These are phyloP conservation scores for Ormosia semicastrata DNA, from an alignment of 306 rosid genomes.

Conservation along the genomic window DNA sequence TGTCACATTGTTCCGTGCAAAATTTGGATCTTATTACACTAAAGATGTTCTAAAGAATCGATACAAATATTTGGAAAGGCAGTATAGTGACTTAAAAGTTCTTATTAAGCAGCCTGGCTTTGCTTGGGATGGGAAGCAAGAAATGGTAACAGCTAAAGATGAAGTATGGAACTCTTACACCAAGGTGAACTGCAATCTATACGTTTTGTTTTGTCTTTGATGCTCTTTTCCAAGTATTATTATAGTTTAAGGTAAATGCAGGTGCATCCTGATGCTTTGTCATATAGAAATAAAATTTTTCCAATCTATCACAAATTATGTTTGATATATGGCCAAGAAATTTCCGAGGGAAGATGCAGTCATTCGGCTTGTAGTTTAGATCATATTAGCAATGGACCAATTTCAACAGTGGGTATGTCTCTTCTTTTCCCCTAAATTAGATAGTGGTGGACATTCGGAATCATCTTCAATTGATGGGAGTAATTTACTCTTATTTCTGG, in stretches of 20 bases:
- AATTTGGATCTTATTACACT: slow-evolving; percentile 17
- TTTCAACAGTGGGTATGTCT: slow-evolving; percentile 30
- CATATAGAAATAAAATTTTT: neutral
- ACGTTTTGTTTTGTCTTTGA: neutral
- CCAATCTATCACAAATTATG: slow-evolving; percentile 17
- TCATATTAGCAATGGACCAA: slow-evolving; percentile 28
- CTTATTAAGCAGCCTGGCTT: slow-evolving; percentile 12
- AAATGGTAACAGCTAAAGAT: slow-evolving; percentile 20
- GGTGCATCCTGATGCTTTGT: slow-evolving; percentile 21
- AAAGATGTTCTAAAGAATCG: slow-evolving; percentile 16
- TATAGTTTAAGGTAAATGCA: slow-evolving; percentile 3
- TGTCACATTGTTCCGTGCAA: slow-evolving; percentile 12
- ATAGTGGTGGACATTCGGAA: neutral
- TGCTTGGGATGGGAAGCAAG: slow-evolving; percentile 14
- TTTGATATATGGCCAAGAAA: slow-evolving; percentile 8
- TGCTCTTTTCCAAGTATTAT: neutral
- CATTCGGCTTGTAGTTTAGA: slow-evolving; percentile 20
- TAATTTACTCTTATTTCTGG: neutral
- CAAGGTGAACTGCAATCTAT: neutral
- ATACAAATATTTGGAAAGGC: slow-evolving; percentile 5
- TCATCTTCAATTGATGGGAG: neutral
- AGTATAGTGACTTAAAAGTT: slow-evolving; percentile 20
- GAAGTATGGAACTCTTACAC: neutral
- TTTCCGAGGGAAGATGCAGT: slow-evolving; percentile 9
- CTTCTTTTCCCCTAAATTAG: neutral